Percentiles rank a stretch among this genome's conserved stretches.
Evolutionary conservation across 805 yeast species (phyloP).

Genomic region (Candida suzukii): DNA sequence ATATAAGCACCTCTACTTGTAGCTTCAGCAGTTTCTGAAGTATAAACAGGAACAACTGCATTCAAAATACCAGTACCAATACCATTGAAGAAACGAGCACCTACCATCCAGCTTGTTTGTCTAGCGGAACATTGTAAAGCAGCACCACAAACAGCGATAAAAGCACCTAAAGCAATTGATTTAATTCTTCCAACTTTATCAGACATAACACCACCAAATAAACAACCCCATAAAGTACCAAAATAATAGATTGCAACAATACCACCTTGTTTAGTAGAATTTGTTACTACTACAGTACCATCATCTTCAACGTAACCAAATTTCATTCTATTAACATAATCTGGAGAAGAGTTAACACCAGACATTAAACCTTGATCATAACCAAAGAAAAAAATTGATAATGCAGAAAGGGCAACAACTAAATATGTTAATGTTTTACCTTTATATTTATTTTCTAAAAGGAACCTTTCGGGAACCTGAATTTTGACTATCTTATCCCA

Average conservation of each 20-base stretch:
- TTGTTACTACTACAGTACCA: slow-evolving; percentile 11
- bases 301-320: slow-evolving; percentile 13
- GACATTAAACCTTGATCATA: slow-evolving; percentile 39
- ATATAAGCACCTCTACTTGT: slow-evolving; percentile 26
- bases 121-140: slow-evolving; percentile 15
- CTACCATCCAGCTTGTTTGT: slow-evolving; percentile 18
- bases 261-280: slow-evolving; percentile 18
- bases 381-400: slow-evolving; percentile 30
- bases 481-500: not conserved
- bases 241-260: slow-evolving; percentile 26
- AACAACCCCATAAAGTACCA: slow-evolving; percentile 20
- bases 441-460: slow-evolving; percentile 1
- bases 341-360: slow-evolving; percentile 25
- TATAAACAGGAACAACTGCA: slow-evolving; percentile 31
- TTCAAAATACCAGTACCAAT: slow-evolving; percentile 29
- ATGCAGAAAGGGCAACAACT: slow-evolving; percentile 5
- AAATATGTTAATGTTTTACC: slow-evolving; percentile 4
- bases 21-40: slow-evolving; percentile 30
- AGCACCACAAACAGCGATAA: slow-evolving; percentile 23
- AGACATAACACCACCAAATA: slow-evolving; percentile 12
- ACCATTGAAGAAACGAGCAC: slow-evolving; percentile 28
- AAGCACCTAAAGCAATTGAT: slow-evolving; percentile 15
- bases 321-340: slow-evolving; percentile 16
- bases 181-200: slow-evolving; percentile 28
- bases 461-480: not conserved